These are phyloP conservation scores for Aspergillus unguis DNA, from an alignment of 2,329 filamentous ascomycete genomes.

Conservation along the genomic window DNA sequence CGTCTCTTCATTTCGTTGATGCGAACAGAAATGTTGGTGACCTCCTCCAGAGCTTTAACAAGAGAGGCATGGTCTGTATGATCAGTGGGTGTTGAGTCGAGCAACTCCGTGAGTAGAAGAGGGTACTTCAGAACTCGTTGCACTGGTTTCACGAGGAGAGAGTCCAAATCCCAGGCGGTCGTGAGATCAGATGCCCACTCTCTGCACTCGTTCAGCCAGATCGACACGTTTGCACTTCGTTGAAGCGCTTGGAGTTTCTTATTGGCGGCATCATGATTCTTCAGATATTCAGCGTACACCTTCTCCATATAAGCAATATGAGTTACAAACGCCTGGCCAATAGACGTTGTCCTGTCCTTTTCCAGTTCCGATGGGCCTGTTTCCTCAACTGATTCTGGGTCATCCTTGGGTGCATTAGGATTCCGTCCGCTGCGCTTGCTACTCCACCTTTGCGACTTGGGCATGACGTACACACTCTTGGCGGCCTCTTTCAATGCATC, in stretches of 20 bases:
- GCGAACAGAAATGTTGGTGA: slow-evolving; percentile 57
- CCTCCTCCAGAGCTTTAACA: slow-evolving; percentile 68
- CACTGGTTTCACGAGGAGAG: slow-evolving; percentile 94
- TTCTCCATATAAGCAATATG: slow-evolving; percentile 60
- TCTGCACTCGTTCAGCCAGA: slow-evolving; percentile 93
- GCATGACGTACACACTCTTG: slow-evolving; percentile 71
- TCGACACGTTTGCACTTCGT: slow-evolving; percentile 57
- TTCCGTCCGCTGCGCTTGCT: slow-evolving; percentile 50
- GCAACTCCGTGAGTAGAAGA: slow-evolving; percentile 73
- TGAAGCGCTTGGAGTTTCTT: slow-evolving; percentile 53
- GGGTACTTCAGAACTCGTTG: slow-evolving; percentile 94
- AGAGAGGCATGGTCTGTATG: slow-evolving; percentile 78
- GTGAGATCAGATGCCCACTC: slow-evolving; percentile 90
- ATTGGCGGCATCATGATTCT: slow-evolving; percentile 63
- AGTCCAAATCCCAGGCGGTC: slow-evolving; percentile 89
- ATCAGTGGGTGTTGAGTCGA: slow-evolving; percentile 73
- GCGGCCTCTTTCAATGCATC: slow-evolving; percentile 77
- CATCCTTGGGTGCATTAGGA: slow-evolving; percentile 31
- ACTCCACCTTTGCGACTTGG: slow-evolving; percentile 52
- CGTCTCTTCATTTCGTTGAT: slow-evolving; percentile 97
- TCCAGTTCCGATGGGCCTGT: slow-evolving; percentile 47
- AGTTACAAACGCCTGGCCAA: slow-evolving; percentile 58
- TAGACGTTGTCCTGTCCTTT: slow-evolving; percentile 56
- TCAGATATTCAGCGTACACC: slow-evolving; percentile 63
- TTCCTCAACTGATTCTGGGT: slow-evolving; percentile 27